Base-by-base conservation (phyloP, 805 yeast species). In the Barnettozyma sucrosica region DNA sequence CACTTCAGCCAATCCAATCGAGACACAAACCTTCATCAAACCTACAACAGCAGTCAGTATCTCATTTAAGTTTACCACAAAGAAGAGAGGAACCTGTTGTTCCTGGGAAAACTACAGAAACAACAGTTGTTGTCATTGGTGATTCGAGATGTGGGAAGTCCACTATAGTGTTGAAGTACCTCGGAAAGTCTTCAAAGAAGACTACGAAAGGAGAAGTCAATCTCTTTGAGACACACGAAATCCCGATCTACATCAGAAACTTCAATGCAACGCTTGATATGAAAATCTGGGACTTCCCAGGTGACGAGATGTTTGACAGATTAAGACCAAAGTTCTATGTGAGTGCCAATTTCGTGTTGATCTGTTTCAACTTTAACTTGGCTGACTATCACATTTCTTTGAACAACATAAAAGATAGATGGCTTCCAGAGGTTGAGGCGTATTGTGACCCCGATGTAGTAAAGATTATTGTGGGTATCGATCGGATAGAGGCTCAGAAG, bases 231-330 rank as follows among this genome's bases (percentile, higher is more conserved):
- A 58, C 61, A 1, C 58, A 59, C 46, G 55, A 55, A 3, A 57
- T 50, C 37, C 41, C 41, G 1, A 46, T 55, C 7, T 47, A 46
- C 18, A 48, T 57, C 18, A 45, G 47, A 38, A 42, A 52, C 30
- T 34, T 44, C 16, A 18, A 55, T 43, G 66, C 60, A 3, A 28
- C 59, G 38, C 59, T 68, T 48, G 65, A 63, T 30, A 52, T 61
- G 40, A 54, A 52, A 36, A 64, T 70, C n/a, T 70, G 74, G 73
- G 75, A 71, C 59, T 63, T 71, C 41, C 71, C 71, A 5, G 72
- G 72, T 11, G 61, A 61, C 47, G 65, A 66, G 21, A 58, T 53
- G 41, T 66, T 59, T 63, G 75, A 71, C 55, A 60, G 75, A 42
- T 61, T 71, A 48, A 58, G 75, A 53, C 75, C 75, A 4, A 64